Evolutionary conservation across 805 yeast genomes (phyloP).

Genomic region (Yarrowia porcina): DNA sequence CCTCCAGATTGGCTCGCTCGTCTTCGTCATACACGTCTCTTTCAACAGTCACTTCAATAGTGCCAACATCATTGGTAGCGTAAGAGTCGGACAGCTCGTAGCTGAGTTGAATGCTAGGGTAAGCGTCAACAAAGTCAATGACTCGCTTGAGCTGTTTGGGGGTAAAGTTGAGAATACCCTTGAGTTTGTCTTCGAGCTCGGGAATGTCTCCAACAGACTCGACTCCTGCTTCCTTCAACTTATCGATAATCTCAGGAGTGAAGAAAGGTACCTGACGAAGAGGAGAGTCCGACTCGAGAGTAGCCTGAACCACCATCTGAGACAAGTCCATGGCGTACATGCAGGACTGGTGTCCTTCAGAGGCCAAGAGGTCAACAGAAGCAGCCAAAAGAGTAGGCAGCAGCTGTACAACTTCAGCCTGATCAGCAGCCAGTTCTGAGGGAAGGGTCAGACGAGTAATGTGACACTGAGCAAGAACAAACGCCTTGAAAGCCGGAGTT

Average conservation of each 20-base stretch:
- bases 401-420: constrained; percentile 49
- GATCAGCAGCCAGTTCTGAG: constrained; percentile 58
- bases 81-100: constrained; percentile 48
- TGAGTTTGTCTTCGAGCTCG: constrained; percentile 52
- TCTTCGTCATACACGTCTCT: constrained; percentile 68
- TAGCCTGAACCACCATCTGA: constrained; percentile 83
- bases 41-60: constrained; percentile 41
- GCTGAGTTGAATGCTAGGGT: constrained; percentile 76
- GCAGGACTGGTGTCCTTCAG: constrained; percentile 77
- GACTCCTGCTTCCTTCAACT: constrained; percentile 55
- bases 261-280: constrained; percentile 79
- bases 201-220: constrained; percentile 78
- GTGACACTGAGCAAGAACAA: constrained; percentile 76
- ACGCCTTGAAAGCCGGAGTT: constrained; percentile 65
- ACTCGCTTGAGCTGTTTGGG: constrained; percentile 45
- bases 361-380: constrained; percentile 68
- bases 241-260: constrained; percentile 46
- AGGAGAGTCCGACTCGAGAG: constrained; percentile 78
- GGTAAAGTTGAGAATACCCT: constrained; percentile 19
- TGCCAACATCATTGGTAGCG: constrained; percentile 49
- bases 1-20: constrained; percentile 52
- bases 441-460: constrained; percentile 64
- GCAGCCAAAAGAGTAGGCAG: constrained; percentile 58
- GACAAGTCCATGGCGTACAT: constrained; percentile 79
- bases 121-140: constrained; percentile 84